A percentile compares a stretch with the other conserved stretches of the same genome.
phyloP scores from a whole-genome alignment of 2,329 filamentous ascomycete species.

The Aspergillus clavatus region DNA sequence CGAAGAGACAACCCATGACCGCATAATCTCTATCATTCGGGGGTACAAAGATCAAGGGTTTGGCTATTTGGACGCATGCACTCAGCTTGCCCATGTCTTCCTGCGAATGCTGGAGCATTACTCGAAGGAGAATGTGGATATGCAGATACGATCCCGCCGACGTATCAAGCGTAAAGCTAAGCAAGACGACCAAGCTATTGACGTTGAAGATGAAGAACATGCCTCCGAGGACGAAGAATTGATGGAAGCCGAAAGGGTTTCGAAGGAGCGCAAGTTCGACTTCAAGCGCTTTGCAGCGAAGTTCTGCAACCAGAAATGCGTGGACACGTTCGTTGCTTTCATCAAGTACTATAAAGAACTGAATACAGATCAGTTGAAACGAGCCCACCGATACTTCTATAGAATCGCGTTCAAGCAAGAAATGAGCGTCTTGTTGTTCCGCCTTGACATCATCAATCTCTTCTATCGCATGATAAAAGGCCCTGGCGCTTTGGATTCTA shows the following conservation, averaged over 20 bases:
- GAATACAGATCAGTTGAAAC: constrained; percentile 73
- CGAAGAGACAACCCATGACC: constrained; percentile 89
- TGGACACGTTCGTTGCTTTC: constrained; percentile 84
- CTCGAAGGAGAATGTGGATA: constrained; percentile 87
- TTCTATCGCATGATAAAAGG: constrained; percentile 92
- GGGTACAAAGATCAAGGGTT: constrained; percentile 94
- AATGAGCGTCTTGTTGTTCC: constrained; percentile 79
- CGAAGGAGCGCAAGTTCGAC: constrained; percentile 86
- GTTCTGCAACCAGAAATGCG: constrained; percentile 76
- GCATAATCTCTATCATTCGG: constrained; percentile 71
- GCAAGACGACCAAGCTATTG: constrained; percentile 35
- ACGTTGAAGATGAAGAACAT: constrained; percentile 49
- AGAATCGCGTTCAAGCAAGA: constrained; percentile 93
- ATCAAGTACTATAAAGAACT: constrained; percentile 77
- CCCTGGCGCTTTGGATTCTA: constrained; percentile 66
- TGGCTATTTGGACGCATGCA: constrained; percentile 86
- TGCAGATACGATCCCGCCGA: constrained; percentile 82
- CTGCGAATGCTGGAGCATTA: constrained; percentile 87
- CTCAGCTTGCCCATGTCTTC: constrained; percentile 87
- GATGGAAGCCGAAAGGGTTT: constrained; percentile 62
- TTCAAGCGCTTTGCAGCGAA: constrained; percentile 76
- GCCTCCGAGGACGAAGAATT: constrained; percentile 70
- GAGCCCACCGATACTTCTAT: constrained; percentile 90
- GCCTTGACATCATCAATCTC: constrained; percentile 83
- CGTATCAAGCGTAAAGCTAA: constrained; percentile 67